Conservation (phyloP, 1,284 basidiomycete species). For the Cryptococcus neoformans region DNA sequence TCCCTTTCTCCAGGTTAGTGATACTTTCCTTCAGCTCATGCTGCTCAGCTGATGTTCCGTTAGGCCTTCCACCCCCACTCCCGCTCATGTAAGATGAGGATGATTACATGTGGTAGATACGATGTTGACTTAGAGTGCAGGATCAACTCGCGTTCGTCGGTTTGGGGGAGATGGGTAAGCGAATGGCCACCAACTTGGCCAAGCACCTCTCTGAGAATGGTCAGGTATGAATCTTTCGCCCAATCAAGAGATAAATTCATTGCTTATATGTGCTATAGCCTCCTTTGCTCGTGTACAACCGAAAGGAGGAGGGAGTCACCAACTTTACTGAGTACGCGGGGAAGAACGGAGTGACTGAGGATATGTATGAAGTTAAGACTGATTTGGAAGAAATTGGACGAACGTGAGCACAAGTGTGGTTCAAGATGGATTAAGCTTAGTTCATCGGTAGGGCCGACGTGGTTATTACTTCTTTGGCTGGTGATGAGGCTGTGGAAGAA, state of each 20-base stretch:
- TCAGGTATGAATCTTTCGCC: neutral
- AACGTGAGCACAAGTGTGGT: conserved; percentile 26
- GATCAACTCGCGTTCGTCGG: conserved; percentile 48
- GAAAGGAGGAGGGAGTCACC: conserved; percentile 35
- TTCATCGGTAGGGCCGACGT: conserved; percentile 62
- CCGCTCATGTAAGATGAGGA: conserved; percentile 28
- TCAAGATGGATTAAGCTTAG: neutral
- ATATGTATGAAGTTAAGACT: conserved; percentile 32
- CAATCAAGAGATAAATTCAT: conserved; percentile 7
- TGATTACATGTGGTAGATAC: neutral
- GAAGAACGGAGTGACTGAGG: conserved; percentile 25
- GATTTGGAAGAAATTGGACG: conserved; percentile 42
- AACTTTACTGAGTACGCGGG: conserved; percentile 38
- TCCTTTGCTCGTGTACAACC: conserved; percentile 48
- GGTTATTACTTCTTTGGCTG: conserved; percentile 70
- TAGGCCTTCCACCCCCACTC: conserved; percentile 24
- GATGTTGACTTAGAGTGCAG: conserved; percentile 8
- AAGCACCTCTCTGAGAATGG: conserved; percentile 16
- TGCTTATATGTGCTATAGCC: conserved; percentile 17
- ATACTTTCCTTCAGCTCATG: neutral
- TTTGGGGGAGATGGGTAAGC: conserved; percentile 49
- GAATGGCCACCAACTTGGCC: conserved; percentile 49
- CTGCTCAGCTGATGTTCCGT: neutral
- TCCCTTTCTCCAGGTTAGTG: conserved; percentile 45
- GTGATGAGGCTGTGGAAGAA: conserved; percentile 68